Evolutionary conservation across 345 rosid species (phyloP).

Genomic region (Boechera retrofracta): DNA sequence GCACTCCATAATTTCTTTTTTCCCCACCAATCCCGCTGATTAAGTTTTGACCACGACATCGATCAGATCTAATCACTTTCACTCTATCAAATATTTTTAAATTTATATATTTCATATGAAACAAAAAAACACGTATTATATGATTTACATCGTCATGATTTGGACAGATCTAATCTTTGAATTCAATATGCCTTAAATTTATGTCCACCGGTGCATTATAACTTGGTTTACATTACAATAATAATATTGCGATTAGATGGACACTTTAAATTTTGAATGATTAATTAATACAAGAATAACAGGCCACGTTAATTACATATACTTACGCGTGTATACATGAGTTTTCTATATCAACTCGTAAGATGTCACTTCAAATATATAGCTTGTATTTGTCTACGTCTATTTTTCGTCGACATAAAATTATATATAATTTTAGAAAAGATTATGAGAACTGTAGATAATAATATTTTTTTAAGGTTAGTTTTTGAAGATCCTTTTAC

Average conservation of each 20-base stretch:
- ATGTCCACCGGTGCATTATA: constrained; percentile 32
- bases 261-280: neutral
- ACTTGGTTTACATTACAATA: constrained; percentile 29
- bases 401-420: neutral
- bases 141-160: constrained; percentile 33
- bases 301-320: constrained; percentile 10
- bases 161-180: constrained; percentile 40
- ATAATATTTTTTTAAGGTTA: too few species aligned
- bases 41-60: constrained; percentile 41
- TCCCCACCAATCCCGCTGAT: constrained; percentile 40
- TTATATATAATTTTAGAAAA: neutral
- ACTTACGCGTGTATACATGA: neutral
- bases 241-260: constrained; percentile 6
- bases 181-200: constrained; percentile 26
- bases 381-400: neutral
- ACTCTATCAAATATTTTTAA: constrained; percentile 16
- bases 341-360: neutral
- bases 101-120: constrained; percentile 15
- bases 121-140: constrained; percentile 30
- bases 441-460: neutral
- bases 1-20: constrained; percentile 19
- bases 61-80: constrained; percentile 41
- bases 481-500: too few species aligned
- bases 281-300: constrained; percentile 5
- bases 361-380: constrained; percentile 7